phyloP scores from a whole-genome alignment of 257 asterid genomes.

The Solanum sitiens region DNA sequence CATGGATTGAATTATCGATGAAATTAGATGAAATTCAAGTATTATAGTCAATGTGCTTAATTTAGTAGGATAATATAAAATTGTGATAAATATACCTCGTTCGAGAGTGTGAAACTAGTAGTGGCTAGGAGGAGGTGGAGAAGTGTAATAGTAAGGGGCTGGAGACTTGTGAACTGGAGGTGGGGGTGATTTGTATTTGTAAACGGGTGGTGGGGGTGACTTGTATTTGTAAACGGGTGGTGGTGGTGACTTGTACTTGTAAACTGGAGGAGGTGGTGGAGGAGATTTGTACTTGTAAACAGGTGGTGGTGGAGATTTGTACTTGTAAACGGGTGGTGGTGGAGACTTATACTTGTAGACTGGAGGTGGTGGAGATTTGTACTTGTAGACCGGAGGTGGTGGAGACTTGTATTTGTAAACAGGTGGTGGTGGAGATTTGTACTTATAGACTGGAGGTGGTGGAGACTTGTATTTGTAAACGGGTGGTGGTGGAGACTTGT shows the following conservation, averaged over 20 bases:
- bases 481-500: not conserved
- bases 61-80: not conserved
- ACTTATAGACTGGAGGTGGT: not conserved
- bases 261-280: not conserved
- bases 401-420: not conserved
- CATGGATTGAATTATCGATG: not conserved
- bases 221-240: not conserved
- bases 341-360: not conserved
- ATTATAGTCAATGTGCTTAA: not conserved
- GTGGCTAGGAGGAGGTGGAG: constrained; percentile 21
- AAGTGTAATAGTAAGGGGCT: not conserved
- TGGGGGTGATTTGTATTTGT: not conserved
- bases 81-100: not conserved
- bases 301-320: not conserved
- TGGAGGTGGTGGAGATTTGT: not conserved
- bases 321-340: not conserved
- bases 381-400: not conserved
- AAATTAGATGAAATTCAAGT: not conserved
- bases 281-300: not conserved
- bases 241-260: not conserved
- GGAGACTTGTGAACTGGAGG: not conserved
- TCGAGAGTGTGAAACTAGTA: not conserved
- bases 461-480: not conserved
- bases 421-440: constrained; percentile 5
- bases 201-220: not conserved